Conservation (phyloP, 768 basidiomycete species). For the Pisolithus albus region DNA sequence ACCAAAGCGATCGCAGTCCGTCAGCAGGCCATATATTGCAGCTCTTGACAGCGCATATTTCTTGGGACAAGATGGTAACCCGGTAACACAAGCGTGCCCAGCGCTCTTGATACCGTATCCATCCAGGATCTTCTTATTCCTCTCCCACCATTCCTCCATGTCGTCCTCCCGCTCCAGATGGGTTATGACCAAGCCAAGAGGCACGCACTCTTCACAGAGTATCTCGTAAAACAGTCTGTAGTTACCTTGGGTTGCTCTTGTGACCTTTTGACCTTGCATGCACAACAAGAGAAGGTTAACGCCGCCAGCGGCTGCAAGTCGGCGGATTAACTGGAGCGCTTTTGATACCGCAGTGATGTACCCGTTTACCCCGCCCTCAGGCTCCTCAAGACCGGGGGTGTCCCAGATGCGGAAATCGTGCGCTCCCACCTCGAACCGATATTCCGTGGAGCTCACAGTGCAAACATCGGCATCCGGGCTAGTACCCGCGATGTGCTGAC, state of each 20-base stretch:
- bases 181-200: conserved; percentile 13
- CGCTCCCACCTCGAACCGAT: neutral
- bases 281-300: conserved; percentile 15
- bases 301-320: conserved; percentile 1
- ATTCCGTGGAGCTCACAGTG: conserved; percentile 17
- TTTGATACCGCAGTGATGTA: neutral
- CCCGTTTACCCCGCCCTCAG: neutral
- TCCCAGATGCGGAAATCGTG: conserved; percentile 13
- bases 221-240: conserved; percentile 11
- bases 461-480: conserved; percentile 20
- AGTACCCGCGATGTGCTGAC: conserved; percentile 11
- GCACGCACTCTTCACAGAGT: conserved; percentile 7
- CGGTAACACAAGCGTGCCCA: neutral
- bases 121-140: neutral
- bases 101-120: neutral
- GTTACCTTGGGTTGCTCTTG: conserved; percentile 1
- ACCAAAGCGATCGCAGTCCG: neutral
- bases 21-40: neutral
- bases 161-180: conserved; percentile 14
- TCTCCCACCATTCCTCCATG: conserved; percentile 28
- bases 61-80: neutral
- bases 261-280: conserved; percentile 6
- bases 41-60: neutral
- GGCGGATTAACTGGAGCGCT: neutral
- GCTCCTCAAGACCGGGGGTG: conserved; percentile 14